Evolutionary conservation across 1,284 basidiomycete genomes (phyloP).

Genomic region (Cronartium ribicola): DNA sequence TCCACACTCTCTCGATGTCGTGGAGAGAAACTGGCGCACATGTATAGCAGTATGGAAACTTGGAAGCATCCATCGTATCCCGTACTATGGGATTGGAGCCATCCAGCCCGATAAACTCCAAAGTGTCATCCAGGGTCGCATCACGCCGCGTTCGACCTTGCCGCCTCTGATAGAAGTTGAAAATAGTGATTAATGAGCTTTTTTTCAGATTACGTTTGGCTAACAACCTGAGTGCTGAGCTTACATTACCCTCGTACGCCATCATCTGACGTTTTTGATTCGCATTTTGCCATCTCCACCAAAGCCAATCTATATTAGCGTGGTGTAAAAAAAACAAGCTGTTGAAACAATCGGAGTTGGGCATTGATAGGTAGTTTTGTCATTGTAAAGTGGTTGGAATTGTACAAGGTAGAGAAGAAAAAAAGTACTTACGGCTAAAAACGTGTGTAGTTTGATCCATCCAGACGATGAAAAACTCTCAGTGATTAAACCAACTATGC

Average conservation of each 20-base stretch:
- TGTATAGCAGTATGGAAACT: constrained; percentile 37
- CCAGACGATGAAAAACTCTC: neutral
- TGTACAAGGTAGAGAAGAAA: neutral
- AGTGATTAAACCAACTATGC: neutral
- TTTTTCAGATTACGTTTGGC: no score
- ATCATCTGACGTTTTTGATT: constrained; percentile 5
- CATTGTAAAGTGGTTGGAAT: neutral
- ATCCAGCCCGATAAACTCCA: constrained; percentile 20
- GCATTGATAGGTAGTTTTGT: neutral
- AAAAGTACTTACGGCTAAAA: constrained; percentile 18
- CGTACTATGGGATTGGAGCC: constrained; percentile 16
- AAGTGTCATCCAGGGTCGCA: constrained; percentile 18
- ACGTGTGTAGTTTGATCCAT: neutral
- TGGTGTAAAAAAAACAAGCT: constrained; percentile 43
- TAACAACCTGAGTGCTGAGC: neutral
- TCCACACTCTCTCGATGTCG: no score
- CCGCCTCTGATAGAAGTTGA: constrained; percentile 4
- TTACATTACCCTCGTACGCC: constrained; percentile 21
- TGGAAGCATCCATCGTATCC: constrained; percentile 23
- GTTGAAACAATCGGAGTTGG: neutral
- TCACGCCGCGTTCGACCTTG: constrained; percentile 11
- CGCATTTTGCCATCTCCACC: constrained; percentile 37
- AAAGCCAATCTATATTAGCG: constrained; percentile 41
- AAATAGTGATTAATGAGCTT: no score
- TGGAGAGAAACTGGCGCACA: neutral